These are phyloP conservation scores for Yarrowia hollandica DNA, from an alignment of 805 yeast genomes.

Conservation along the genomic window DNA sequence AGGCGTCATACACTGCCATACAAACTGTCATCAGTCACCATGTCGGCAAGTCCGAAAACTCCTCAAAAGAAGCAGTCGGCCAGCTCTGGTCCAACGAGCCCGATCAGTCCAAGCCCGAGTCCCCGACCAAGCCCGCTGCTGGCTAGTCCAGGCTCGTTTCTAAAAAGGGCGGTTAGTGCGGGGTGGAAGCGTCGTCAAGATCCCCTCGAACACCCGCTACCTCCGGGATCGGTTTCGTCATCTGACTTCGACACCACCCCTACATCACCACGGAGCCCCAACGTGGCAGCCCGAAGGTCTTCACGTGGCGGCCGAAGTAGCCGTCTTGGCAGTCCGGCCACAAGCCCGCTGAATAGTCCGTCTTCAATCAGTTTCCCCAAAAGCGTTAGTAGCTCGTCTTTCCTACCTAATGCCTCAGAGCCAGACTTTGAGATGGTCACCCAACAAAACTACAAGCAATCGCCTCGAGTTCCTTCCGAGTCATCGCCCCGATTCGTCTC, in stretches of 20 bases:
- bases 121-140: conserved; percentile 16
- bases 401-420: conserved; percentile 13
- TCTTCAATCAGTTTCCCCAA: not conserved
- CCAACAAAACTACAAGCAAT: not conserved
- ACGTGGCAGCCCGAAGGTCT: not conserved
- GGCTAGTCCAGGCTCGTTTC: conserved; percentile 11
- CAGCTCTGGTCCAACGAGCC: conserved; percentile 9
- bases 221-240: conserved; percentile 18
- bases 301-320: not conserved
- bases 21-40: conserved; percentile 9
- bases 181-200: conserved; percentile 19
- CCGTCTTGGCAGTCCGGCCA: not conserved
- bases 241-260: conserved; percentile 1
- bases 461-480: conserved; percentile 2
- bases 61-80: not conserved
- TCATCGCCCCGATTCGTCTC: not conserved
- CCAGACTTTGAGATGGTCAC: conserved; percentile 22
- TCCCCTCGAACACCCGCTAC: conserved; percentile 8
- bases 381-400: conserved; percentile 1
- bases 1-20: not conserved
- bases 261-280: not conserved
- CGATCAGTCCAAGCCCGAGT: conserved; percentile 10
- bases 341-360: not conserved
- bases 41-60: conserved; percentile 18
- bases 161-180: conserved; percentile 20